Evolutionary conservation across 305 asterid species (phyloP).

Genomic region (Lippia alba): DNA sequence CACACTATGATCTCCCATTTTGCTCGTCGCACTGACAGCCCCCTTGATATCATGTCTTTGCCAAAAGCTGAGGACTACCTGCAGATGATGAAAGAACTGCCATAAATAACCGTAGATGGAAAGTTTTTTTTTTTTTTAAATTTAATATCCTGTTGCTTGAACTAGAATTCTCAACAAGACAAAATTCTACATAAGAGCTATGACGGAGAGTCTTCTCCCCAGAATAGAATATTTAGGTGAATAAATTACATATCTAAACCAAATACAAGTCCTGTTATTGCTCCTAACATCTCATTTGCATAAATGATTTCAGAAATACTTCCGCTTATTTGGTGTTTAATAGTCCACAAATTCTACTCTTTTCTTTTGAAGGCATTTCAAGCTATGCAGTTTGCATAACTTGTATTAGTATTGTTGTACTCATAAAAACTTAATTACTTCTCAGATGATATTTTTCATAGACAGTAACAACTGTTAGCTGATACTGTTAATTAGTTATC

Average conservation of each 20-base stretch:
- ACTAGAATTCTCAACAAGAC: slow-evolving; percentile 1
- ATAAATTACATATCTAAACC: slow-evolving; percentile 6
- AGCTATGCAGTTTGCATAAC: background rate
- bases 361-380: background rate
- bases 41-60: slow-evolving; percentile 89
- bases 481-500: background rate
- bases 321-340: too few relatives aligned
- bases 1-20: slow-evolving; percentile 90
- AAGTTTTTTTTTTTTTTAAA: background rate
- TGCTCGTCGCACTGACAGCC: slow-evolving; percentile 70
- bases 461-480: background rate
- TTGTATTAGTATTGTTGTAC: background rate
- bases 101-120: background rate
- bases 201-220: background rate
- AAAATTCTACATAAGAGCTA: slow-evolving; percentile 4
- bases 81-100: slow-evolving; percentile 35
- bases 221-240: background rate
- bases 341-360: background rate
- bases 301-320: too few relatives aligned
- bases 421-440: background rate
- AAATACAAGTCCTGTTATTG: background rate
- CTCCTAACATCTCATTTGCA: background rate
- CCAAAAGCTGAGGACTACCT: slow-evolving; percentile 84
- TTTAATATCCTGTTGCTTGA: slow-evolving; percentile 4
- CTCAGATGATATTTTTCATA: background rate